These are phyloP conservation scores for Monosporascus ibericus DNA, from an alignment of 2,329 filamentous ascomycete species.

Conservation along the genomic window DNA sequence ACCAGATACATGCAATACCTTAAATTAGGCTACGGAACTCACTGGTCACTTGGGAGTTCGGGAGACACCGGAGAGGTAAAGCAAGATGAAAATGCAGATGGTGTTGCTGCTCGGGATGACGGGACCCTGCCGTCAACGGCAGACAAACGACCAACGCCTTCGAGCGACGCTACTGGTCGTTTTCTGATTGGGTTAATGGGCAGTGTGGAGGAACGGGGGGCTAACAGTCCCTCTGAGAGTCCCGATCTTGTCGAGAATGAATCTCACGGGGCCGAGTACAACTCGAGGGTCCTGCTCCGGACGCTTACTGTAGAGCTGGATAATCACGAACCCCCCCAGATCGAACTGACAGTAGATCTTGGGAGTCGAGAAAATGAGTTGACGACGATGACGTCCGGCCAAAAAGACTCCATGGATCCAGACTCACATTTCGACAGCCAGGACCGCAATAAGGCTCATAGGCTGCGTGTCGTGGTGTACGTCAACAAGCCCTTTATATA, in stretches of 20 bases:
- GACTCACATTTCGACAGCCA: constrained; percentile 35
- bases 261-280: constrained; percentile 31
- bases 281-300: constrained; percentile 55
- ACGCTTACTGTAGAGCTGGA: constrained; percentile 63
- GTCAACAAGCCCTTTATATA: constrained; percentile 72
- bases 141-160: constrained; percentile 1
- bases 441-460: constrained; percentile 48
- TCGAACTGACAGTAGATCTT: constrained; percentile 40
- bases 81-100: constrained; percentile 2
- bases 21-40: constrained; percentile 62
- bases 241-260: constrained; percentile 14
- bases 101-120: constrained; percentile 7
- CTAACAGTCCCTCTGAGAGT: constrained; percentile 25
- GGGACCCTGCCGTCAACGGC: not conserved
- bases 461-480: constrained; percentile 66
- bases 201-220: constrained; percentile 45
- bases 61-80: constrained; percentile 9
- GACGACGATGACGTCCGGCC: constrained; percentile 7
- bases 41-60: constrained; percentile 47
- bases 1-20: constrained; percentile 58
- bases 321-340: constrained; percentile 34
- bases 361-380: constrained; percentile 31
- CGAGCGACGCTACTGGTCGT: constrained; percentile 29
- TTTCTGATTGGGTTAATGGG: constrained; percentile 67
- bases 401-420: constrained; percentile 12